Conservation (phyloP, 805 yeast species). For the Candida pseudoglaebosa region DNA sequence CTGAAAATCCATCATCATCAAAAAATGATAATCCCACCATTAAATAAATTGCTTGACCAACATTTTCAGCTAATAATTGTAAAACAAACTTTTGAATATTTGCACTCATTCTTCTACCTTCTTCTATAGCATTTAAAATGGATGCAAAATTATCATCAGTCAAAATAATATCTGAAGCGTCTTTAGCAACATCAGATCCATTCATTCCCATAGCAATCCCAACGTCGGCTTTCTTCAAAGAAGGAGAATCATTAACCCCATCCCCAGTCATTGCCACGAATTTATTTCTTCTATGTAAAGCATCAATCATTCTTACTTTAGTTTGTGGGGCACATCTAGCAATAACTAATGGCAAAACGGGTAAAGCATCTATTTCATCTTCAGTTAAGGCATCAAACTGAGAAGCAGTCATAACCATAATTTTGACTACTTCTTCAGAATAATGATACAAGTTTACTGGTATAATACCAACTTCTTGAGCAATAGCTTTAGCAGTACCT, state of each 20-base stretch:
- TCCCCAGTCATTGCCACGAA: conserved; percentile 91
- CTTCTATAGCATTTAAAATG: conserved; percentile 69
- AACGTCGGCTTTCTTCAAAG: conserved; percentile 87
- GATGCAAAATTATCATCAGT: conserved; percentile 95
- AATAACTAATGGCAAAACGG: conserved; percentile 70
- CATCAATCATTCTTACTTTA: conserved; percentile 77
- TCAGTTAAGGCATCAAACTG: conserved; percentile 65
- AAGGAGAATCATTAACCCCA: conserved; percentile 97
- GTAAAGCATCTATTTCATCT: conserved; percentile 54
- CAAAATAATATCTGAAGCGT: conserved; percentile 93
- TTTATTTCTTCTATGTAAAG: conserved; percentile 43
- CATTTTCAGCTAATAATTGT: conserved; percentile 31
- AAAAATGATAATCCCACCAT: conserved; percentile 71
- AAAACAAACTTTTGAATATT: conserved; percentile 33
- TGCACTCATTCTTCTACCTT: conserved; percentile 30
- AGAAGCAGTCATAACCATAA: conserved; percentile 73
- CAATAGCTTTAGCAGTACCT: conserved; percentile 33
- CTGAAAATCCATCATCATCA: conserved; percentile 61
- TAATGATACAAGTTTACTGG: conserved; percentile 50
- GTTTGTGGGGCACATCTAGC: conserved; percentile 84
- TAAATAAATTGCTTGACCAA: conserved; percentile 58
- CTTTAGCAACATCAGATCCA: conserved; percentile 97
- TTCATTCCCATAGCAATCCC: conserved; percentile 89
- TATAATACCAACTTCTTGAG: conserved; percentile 32
- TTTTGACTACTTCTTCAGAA: conserved; percentile 50